These are phyloP conservation scores for Aeminium ludgeri DNA, from an alignment of 495 filamentous ascomycete genomes.

Conservation along the genomic window DNA sequence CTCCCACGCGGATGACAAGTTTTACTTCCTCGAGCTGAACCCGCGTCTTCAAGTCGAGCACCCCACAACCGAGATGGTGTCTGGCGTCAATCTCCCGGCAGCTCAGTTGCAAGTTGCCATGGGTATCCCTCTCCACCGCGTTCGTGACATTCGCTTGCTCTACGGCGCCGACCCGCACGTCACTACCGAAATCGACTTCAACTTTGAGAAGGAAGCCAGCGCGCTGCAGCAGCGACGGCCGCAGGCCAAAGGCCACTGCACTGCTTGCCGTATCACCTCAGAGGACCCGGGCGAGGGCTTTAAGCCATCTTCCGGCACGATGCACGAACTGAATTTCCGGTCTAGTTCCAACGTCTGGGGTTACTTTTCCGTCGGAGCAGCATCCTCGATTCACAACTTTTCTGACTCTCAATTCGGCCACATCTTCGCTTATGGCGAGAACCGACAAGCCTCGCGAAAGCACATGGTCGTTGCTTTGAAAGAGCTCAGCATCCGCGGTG, in stretches of 20 bases:
- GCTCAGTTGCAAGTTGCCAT: constrained; percentile 98
- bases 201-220: constrained; percentile 78
- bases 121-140: constrained; percentile 90
- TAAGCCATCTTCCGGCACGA: constrained; percentile 96
- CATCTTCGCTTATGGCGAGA: constrained; percentile 98
- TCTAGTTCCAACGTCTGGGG: constrained; percentile 98
- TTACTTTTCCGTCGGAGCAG: constrained; percentile 97
- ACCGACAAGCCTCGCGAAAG: constrained; percentile 83
- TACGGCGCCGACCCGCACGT: constrained; percentile 90
- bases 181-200: constrained; percentile 82
- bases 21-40: constrained; percentile 98
- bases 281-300: constrained; percentile 98
- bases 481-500: constrained; percentile 97
- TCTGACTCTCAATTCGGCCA: constrained; percentile 98
- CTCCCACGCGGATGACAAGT: constrained; percentile 94
- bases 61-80: constrained; percentile 98
- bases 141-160: constrained; percentile 86
- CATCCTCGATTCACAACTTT: constrained; percentile 95
- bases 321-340: constrained; percentile 98
- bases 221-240: constrained; percentile 73
- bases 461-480: constrained; percentile 99
- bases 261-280: constrained; percentile 97
- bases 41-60: constrained; percentile 98
- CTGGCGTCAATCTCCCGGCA: constrained; percentile 88
- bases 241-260: constrained; percentile 87